Base-by-base conservation (phyloP, 1,139 yeast genomes). In the Pneumocystis canis region DNA sequence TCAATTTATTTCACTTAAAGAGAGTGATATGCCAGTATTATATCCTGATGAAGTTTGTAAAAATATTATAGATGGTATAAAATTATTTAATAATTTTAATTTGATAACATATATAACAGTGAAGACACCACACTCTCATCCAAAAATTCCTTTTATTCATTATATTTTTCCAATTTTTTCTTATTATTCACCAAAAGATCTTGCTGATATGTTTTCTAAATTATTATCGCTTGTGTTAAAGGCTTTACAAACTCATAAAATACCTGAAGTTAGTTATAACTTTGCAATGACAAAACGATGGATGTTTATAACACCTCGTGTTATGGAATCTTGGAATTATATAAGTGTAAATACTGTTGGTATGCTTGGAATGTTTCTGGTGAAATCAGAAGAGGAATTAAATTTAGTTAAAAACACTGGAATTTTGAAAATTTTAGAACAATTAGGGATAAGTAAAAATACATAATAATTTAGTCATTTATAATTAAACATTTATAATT, bases 221-320 rank as follows among this genome's bases (percentile, higher is more conserved):
- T 76, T 90, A 39, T 77, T 90, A 67, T 87, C 87, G 67, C 80
- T 92, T 67, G 79, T 83, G 0, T 74, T 89, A 68, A 85, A 90
- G 1, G 79, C 82, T 20, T 78, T 83, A 69, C 83, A 84, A 70
- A 83, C 82, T 14, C 59, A 68, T 61, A 65, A 61, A 61, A 67
- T 54, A n/a, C 7, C 20, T 9, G 41, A 39, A 20, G 74, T 83
- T 40, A 85, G 94, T 37, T 90, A 88, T 74, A 92, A 92, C 71
- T 82, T 90, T 56, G 74, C 89, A 60, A 82, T 90, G 79, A 89
- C 95, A 56, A 82, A 84, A 63, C 79, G 83, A 63, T 90, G 92
- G 86, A 81, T 90, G 76, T 81, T 89, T 81, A 73, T 87, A 58
- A 85, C 89, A n/a, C 97, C 97, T 32, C 81, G 97, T 69, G 78